Evolutionary conservation across 139 green algal genomes (phyloP).

Genomic region (Zygnema circumcarinatum): DNA sequence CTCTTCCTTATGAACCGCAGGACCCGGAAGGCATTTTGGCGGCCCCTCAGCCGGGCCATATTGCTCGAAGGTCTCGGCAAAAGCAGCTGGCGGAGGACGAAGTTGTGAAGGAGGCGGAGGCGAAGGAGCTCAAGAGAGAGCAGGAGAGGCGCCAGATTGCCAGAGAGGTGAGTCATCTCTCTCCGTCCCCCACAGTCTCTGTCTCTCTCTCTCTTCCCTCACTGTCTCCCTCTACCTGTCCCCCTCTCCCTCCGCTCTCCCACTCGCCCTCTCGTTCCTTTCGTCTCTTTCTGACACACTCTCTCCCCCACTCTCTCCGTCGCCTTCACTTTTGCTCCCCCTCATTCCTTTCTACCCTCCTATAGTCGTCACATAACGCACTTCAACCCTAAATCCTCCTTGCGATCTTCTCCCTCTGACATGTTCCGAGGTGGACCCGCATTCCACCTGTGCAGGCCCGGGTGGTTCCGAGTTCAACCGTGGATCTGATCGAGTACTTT

Average conservation of each 20-base stretch:
- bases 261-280: background rate
- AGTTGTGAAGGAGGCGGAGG: background rate
- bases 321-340: no score
- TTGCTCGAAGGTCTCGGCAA: conserved; percentile 16
- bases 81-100: conserved; percentile 34
- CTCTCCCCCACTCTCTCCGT: no score
- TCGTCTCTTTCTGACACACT: no score
- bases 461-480: conserved; percentile 58
- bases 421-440: no score
- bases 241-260: background rate
- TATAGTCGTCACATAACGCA: no score
- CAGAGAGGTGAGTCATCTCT: conserved; percentile 16
- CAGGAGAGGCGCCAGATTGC: background rate
- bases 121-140: background rate
- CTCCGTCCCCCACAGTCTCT: background rate
- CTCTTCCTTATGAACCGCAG: background rate
- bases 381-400: no score
- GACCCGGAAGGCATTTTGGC: conserved; percentile 51
- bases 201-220: background rate
- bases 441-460: conserved; percentile 65
- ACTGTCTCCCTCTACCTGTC: background rate
- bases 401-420: no score
- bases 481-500: conserved; percentile 83
- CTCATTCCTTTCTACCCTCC: no score
- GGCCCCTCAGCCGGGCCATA: conserved; percentile 35